Conservation (phyloP, 495 filamentous ascomycete genomes). For the Astrothelium macrocarpum region DNA sequence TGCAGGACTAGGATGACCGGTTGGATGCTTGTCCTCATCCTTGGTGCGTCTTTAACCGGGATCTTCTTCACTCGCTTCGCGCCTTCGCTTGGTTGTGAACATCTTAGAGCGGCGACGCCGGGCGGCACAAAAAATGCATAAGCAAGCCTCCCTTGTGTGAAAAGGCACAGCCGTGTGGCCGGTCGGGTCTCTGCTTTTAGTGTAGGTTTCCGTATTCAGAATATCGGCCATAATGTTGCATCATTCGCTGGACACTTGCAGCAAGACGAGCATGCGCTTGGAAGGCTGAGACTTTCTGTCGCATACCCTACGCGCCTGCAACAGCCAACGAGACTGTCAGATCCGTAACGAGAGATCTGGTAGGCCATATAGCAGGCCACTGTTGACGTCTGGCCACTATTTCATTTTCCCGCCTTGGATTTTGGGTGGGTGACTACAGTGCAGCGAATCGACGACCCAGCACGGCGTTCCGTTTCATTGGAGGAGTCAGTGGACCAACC, state of each 20-base stretch:
- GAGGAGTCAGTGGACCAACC: background rate
- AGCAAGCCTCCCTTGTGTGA: background rate
- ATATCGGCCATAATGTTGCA: background rate
- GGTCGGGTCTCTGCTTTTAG: slow-evolving; percentile 1
- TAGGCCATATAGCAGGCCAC: background rate
- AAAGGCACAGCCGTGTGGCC: slow-evolving; percentile 4
- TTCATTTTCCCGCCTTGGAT: background rate
- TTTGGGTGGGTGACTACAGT: background rate
- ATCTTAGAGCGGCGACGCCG: slow-evolving; percentile 2
- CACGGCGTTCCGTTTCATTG: background rate
- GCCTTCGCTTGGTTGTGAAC: background rate
- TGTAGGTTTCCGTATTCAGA: background rate
- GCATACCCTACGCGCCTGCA: background rate
- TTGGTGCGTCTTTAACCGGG: background rate
- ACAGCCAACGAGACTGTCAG: background rate
- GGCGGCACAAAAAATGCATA: slow-evolving; percentile 7
- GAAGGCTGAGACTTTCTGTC: background rate
- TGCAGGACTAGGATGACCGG: background rate
- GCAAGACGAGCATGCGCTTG: background rate
- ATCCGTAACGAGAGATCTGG: background rate
- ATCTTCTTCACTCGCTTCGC: slow-evolving; percentile 1
- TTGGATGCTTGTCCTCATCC: background rate
- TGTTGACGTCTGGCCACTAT: background rate
- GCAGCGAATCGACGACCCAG: background rate
- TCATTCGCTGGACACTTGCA: slow-evolving; percentile 4